phyloP scores from a whole-genome alignment of 306 rosid genomes.

The Cotoneaster glaucophyllus region DNA sequence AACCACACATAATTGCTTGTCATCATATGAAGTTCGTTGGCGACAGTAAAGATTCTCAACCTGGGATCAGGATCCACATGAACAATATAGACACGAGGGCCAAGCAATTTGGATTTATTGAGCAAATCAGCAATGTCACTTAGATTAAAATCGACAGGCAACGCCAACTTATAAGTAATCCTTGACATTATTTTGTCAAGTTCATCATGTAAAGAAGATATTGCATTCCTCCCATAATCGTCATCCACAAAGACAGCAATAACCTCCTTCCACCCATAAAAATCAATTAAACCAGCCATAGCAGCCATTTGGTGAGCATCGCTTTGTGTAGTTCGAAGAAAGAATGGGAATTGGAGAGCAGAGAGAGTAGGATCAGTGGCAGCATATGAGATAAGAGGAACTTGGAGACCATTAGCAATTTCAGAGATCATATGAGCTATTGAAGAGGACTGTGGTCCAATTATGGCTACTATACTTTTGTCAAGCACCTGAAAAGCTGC shows the following conservation, averaged over 20 bases:
- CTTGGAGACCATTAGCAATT: slow-evolving; percentile 75
- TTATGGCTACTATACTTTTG: slow-evolving; percentile 54
- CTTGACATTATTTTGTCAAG: slow-evolving; percentile 49
- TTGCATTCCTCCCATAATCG: slow-evolving; percentile 86
- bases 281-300: slow-evolving; percentile 63
- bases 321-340: slow-evolving; percentile 61
- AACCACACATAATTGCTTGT: slow-evolving; percentile 69
- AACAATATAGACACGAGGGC: slow-evolving; percentile 81
- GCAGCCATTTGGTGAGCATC: slow-evolving; percentile 81
- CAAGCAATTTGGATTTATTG: slow-evolving; percentile 51
- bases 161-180: slow-evolving; percentile 55
- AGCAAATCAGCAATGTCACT: slow-evolving; percentile 48
- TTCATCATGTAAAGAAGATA: slow-evolving; percentile 60
- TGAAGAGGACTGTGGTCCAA: slow-evolving; percentile 89
- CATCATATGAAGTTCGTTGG: slow-evolving; percentile 72
- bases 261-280: slow-evolving; percentile 80
- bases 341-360: slow-evolving; percentile 79
- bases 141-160: slow-evolving; percentile 44
- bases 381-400: slow-evolving; percentile 85
- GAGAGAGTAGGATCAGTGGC: slow-evolving; percentile 92
- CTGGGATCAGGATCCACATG: slow-evolving; percentile 68
- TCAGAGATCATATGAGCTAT: slow-evolving; percentile 68
- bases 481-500: slow-evolving; percentile 84
- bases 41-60: slow-evolving; percentile 57
- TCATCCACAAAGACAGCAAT: slow-evolving; percentile 65